Percentiles rank a stretch among this genome's conserved stretches.
These are phyloP conservation scores for Tricholoma flavovirens DNA, from an alignment of 768 basidiomycete species.

Conservation along the genomic window DNA sequence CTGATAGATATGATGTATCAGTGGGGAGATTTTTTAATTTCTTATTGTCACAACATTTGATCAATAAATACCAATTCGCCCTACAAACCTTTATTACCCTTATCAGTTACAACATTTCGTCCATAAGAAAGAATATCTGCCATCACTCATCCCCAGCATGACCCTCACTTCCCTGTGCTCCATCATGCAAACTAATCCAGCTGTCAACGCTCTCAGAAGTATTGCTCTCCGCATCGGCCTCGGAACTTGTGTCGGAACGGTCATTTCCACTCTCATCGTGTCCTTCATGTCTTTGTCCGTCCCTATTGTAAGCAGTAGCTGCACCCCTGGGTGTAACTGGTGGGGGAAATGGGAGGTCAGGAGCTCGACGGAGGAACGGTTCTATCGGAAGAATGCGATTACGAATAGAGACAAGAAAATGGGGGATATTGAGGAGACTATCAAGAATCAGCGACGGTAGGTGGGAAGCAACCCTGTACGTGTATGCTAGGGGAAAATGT, in stretches of 20 bases:
- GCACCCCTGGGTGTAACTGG: slow-evolving; percentile 24
- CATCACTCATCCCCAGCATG: not conserved
- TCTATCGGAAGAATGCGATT: slow-evolving; percentile 53
- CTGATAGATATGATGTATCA: too few species aligned
- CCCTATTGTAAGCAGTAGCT: slow-evolving; percentile 8
- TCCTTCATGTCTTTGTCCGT: slow-evolving; percentile 5
- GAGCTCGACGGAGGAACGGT: slow-evolving; percentile 28
- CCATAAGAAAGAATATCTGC: not conserved
- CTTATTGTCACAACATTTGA: too few species aligned
- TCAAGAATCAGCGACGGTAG: slow-evolving; percentile 66
- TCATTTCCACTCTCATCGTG: slow-evolving; percentile 5
- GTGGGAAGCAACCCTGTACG: slow-evolving; percentile 65
- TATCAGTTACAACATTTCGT: not conserved
- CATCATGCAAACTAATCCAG: slow-evolving; percentile 57
- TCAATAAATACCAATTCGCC: too few species aligned
- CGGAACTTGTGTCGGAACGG: slow-evolving; percentile 46
- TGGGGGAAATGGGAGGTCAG: slow-evolving; percentile 19
- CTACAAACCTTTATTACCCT: not conserved
- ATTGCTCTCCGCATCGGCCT: slow-evolving; percentile 66
- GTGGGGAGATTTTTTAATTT: too few species aligned
- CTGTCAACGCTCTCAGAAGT: slow-evolving; percentile 48
- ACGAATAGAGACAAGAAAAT: slow-evolving; percentile 55
- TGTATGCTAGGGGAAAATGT: slow-evolving; percentile 43
- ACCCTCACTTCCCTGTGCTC: slow-evolving; percentile 10
- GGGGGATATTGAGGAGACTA: slow-evolving; percentile 58